phyloP scores from a whole-genome alignment of 2,329 filamentous ascomycete genomes.

The Didymella glomerata region DNA sequence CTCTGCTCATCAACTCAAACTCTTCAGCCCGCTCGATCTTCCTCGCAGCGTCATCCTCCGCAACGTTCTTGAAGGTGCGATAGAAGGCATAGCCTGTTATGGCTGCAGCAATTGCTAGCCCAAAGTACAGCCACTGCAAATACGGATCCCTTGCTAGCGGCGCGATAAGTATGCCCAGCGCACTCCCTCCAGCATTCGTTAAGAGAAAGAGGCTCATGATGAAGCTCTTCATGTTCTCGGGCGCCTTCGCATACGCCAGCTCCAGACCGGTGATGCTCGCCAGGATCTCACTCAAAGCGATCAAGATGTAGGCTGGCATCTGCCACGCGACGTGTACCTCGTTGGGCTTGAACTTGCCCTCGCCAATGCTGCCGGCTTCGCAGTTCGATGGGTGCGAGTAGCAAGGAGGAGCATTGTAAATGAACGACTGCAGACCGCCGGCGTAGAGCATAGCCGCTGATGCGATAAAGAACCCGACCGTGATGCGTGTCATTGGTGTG shows the following conservation, averaged over 20 bases:
- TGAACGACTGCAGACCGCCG: conserved; percentile 64
- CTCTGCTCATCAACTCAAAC: conserved; percentile 23
- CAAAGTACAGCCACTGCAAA: conserved; percentile 72
- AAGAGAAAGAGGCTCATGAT: conserved; percentile 67
- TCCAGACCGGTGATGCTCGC: conserved; percentile 59
- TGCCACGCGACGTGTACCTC: conserved; percentile 57
- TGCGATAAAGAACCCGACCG: conserved; percentile 62
- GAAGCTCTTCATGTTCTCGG: conserved; percentile 58
- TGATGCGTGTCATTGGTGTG: conserved; percentile 62
- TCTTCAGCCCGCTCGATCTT: conserved; percentile 23
- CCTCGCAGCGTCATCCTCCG: conserved; percentile 7
- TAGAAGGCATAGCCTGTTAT: conserved; percentile 64
- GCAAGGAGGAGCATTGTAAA: conserved; percentile 64
- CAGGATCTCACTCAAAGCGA: conserved; percentile 57
- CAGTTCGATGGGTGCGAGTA: conserved; percentile 56
- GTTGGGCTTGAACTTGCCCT: conserved; percentile 50
- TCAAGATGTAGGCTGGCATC: conserved; percentile 56
- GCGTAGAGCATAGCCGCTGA: conserved; percentile 64
- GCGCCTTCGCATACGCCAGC: conserved; percentile 58
- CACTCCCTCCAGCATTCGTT: conserved; percentile 66
- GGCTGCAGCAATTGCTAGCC: conserved; percentile 61
- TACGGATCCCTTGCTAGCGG: conserved; percentile 69
- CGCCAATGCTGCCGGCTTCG: conserved; percentile 38
- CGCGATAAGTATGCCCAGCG: conserved; percentile 68
- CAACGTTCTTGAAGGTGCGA: conserved; percentile 53